A percentile compares a stretch with the other conserved stretches of the same genome.
Conservation (phyloP, 2,329 filamentous ascomycete species). For the Exophiala phaeomuriformis region DNA sequence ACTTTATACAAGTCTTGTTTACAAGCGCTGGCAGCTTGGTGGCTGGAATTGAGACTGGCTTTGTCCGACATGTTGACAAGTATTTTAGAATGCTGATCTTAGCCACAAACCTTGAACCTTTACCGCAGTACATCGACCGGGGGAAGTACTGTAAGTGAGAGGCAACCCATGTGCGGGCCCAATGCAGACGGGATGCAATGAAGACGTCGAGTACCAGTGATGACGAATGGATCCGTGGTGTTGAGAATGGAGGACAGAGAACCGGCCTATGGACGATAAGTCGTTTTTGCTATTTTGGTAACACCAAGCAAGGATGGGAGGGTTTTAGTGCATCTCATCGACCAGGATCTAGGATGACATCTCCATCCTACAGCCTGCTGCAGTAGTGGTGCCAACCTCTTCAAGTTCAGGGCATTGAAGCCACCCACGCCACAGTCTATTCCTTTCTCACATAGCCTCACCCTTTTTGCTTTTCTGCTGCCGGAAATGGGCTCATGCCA, state of each 20-base stretch:
- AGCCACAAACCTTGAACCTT: neutral
- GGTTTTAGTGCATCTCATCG: neutral
- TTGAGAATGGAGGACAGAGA: neutral
- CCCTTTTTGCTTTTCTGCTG: too few species aligned
- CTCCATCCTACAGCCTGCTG: neutral
- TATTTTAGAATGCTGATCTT: neutral
- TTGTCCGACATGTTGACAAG: neutral
- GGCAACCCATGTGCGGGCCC: neutral
- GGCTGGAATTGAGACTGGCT: neutral
- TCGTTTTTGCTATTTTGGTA: constrained; percentile 1
- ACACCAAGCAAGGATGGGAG: neutral
- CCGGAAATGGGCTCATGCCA: too few species aligned
- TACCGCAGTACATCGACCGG: neutral
- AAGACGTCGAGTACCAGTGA: neutral
- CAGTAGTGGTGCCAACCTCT: neutral
- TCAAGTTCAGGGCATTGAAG: neutral
- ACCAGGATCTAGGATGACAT: neutral
- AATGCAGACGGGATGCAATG: neutral
- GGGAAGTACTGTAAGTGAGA: neutral
- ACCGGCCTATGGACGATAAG: neutral
- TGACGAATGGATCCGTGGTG: neutral
- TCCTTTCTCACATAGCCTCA: neutral
- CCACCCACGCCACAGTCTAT: neutral
- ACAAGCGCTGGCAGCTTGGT: neutral
- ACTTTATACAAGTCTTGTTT: neutral